These are phyloP conservation scores for Chalciporus piperatoides DNA, from an alignment of 1,284 basidiomycete genomes.

Conservation along the genomic window DNA sequence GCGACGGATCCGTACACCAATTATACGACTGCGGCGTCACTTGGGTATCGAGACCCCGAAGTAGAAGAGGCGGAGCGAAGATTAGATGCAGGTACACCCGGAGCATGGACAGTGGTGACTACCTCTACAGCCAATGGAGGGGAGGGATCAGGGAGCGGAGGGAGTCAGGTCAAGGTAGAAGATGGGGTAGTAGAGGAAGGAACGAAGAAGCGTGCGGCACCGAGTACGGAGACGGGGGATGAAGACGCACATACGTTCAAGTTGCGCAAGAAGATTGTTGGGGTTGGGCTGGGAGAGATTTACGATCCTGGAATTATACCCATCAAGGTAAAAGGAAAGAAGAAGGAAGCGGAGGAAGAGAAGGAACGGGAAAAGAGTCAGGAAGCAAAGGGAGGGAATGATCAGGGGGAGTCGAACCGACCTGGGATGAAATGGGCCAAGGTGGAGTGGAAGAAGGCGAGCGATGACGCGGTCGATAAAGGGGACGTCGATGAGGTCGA, in stretches of 20 bases:
- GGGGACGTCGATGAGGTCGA: too few relatives aligned
- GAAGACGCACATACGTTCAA: conserved; percentile 64
- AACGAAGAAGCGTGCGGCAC: conserved; percentile 33
- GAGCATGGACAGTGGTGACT: conserved; percentile 75
- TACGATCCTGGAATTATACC: conserved; percentile 68
- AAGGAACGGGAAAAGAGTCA: conserved; percentile 34
- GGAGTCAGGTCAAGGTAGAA: conserved; percentile 8
- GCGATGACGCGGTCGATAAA: neutral
- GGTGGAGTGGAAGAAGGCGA: conserved; percentile 32
- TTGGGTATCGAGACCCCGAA: conserved; percentile 78
- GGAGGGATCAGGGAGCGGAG: conserved; percentile 4
- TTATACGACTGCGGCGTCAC: conserved; percentile 82
- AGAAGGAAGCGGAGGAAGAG: conserved; percentile 33
- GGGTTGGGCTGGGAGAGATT: conserved; percentile 58
- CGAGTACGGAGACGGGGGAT: conserved; percentile 36
- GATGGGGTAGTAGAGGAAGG: conserved; percentile 17
- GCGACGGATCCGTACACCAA: conserved; percentile 73
- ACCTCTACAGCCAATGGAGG: conserved; percentile 1
- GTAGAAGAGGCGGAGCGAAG: conserved; percentile 60
- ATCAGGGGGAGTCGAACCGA: conserved; percentile 2
- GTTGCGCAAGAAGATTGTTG: conserved; percentile 56
- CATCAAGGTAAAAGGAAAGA: conserved; percentile 58
- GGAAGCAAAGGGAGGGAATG: conserved; percentile 34
- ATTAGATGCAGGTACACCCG: conserved; percentile 67
- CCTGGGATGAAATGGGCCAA: conserved; percentile 34